A percentile compares a stretch with the other conserved stretches of the same genome.
phyloP scores from a whole-genome alignment of 2,329 filamentous ascomycete species.

The Cryphonectria naterciae region DNA sequence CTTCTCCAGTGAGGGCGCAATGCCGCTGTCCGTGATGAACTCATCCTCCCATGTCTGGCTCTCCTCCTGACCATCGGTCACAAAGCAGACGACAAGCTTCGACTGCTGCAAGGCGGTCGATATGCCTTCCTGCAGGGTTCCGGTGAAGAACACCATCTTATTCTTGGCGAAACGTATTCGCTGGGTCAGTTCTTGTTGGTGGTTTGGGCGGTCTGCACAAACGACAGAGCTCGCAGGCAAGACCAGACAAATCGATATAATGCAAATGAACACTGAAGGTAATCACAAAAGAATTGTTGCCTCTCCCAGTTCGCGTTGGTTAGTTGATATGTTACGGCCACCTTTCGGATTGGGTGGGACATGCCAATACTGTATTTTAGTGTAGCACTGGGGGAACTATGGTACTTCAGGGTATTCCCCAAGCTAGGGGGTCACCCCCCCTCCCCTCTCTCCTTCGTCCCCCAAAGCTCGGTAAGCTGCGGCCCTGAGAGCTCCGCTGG shows the following conservation, averaged over 20 bases:
- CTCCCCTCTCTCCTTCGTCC: background rate
- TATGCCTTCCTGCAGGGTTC: conserved; percentile 81
- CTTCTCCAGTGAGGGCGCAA: conserved; percentile 59
- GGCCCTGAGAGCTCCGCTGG: conserved; percentile 7
- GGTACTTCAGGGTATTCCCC: background rate
- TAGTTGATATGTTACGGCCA: background rate
- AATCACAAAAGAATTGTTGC: background rate
- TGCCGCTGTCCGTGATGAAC: conserved; percentile 60
- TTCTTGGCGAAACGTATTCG: background rate
- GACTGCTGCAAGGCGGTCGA: conserved; percentile 71
- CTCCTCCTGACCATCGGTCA: conserved; percentile 74
- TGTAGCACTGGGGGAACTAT: background rate
- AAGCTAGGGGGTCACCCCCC: conserved; percentile 3
- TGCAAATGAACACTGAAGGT: background rate
- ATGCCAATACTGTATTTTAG: background rate
- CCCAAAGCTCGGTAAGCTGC: conserved; percentile 1
- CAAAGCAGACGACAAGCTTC: conserved; percentile 84
- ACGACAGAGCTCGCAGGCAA: background rate
- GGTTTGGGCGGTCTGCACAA: background rate
- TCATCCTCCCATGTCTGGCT: conserved; percentile 75
- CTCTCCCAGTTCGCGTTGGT: background rate
- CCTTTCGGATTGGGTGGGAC: background rate
- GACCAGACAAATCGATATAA: background rate
- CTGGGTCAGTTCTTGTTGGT: background rate
- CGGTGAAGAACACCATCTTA: conserved; percentile 75